A percentile compares a stretch with the other conserved stretches of the same genome.
Evolutionary conservation across 208 protist genomes (phyloP).

Genomic region (Acanthamoeba sp.): DNA sequence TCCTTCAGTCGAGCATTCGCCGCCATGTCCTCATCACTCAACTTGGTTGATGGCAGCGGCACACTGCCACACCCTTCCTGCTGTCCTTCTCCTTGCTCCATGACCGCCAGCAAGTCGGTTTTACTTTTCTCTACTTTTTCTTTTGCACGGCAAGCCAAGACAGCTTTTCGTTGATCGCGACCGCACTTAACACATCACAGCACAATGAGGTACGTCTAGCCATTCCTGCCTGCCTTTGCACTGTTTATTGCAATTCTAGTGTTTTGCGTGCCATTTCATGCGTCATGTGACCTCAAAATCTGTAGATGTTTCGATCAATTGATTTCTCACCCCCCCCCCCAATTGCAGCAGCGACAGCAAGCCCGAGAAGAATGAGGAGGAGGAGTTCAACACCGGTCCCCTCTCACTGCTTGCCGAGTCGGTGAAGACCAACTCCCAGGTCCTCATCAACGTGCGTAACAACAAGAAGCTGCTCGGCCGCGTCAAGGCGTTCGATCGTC

Average conservation of each 20-base stretch:
- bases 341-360: neutral
- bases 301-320: too few species aligned
- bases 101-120: too few species aligned
- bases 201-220: conserved; percentile 34
- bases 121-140: conserved; percentile 60
- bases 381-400: conserved; percentile 92
- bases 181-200: neutral
- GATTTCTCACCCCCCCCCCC: neutral
- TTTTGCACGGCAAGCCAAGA: neutral
- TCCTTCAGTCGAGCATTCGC: neutral
- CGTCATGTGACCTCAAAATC: neutral
- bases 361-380: conserved; percentile 60
- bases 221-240: neutral
- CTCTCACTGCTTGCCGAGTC: conserved; percentile 93
- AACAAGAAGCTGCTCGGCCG: conserved; percentile 98
- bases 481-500: conserved; percentile 99
- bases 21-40: neutral
- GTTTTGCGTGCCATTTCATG: too few species aligned
- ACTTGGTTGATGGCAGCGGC: too few species aligned
- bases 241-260: too few species aligned
- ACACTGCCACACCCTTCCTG: too few species aligned
- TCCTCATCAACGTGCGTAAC: conserved; percentile 99
- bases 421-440: conserved; percentile 92
- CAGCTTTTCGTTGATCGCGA: neutral
- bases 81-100: too few species aligned